Evolutionary conservation across 2,329 filamentous ascomycete genomes (phyloP).

Genomic region (Zasmidium angulare): DNA sequence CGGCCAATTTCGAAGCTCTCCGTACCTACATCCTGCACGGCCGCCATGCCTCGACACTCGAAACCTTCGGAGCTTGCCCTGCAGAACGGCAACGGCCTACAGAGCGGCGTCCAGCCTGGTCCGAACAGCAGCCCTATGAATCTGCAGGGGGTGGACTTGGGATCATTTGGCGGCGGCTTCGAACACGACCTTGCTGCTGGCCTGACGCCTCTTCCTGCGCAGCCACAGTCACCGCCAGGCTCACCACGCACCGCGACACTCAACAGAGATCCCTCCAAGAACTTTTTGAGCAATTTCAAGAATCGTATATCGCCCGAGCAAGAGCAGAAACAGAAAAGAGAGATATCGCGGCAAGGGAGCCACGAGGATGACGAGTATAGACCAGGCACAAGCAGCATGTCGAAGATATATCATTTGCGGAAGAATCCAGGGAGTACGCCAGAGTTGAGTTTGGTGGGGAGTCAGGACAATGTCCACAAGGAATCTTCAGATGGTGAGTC

Average conservation of each 20-base stretch:
- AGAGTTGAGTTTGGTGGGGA: conserved; percentile 42
- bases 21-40: conserved; percentile 10
- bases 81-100: conserved; percentile 18
- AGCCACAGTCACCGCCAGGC: conserved; percentile 30
- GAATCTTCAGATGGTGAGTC: conserved; percentile 30
- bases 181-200: conserved; percentile 26
- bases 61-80: conserved; percentile 35
- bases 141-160: conserved; percentile 37
- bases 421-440: conserved; percentile 49
- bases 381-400: conserved; percentile 33
- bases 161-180: conserved; percentile 36
- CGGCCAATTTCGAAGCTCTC: not conserved
- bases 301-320: conserved; percentile 20
- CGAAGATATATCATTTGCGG: conserved; percentile 41
- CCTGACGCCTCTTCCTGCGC: conserved; percentile 24
- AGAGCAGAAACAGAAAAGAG: conserved; percentile 18
- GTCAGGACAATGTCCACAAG: conserved; percentile 30
- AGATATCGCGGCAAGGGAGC: conserved; percentile 24
- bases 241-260: conserved; percentile 26
- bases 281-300: conserved; percentile 30
- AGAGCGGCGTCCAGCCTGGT: conserved; percentile 17
- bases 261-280: conserved; percentile 28
- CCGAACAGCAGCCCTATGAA: conserved; percentile 36
- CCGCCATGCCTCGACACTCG: conserved; percentile 32
- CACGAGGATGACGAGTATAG: conserved; percentile 32